Conservation (phyloP, 116 monocot species). For the Iris pallida region DNA sequence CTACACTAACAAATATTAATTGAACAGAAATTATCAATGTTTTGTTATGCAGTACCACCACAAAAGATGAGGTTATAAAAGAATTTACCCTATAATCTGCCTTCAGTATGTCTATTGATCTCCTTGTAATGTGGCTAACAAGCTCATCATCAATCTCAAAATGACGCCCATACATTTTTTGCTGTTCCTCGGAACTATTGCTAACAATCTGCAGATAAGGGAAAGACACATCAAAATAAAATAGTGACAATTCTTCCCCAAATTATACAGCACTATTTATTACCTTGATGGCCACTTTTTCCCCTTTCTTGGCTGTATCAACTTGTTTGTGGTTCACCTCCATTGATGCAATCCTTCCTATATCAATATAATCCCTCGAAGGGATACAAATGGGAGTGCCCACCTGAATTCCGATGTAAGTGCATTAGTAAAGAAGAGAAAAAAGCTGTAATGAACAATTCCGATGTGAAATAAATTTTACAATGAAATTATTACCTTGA, state of each 20-base stretch:
- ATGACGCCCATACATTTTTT: slow-evolving; percentile 95
- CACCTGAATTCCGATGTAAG: slow-evolving; percentile 42
- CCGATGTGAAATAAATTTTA: background rate
- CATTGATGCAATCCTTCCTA: slow-evolving; percentile 82
- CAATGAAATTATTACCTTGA: slow-evolving; percentile 43
- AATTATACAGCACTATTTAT: background rate
- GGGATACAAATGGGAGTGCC: slow-evolving; percentile 97
- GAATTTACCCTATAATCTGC: slow-evolving; percentile 66
- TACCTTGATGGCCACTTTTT: slow-evolving; percentile 98
- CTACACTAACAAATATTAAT: no score
- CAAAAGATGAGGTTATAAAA: background rate
- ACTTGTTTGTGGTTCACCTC: slow-evolving; percentile 96
- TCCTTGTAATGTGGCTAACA: slow-evolving; percentile 87
- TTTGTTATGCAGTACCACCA: no score
- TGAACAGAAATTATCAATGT: no score
- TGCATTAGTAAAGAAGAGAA: background rate
- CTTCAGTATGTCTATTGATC: slow-evolving; percentile 85
- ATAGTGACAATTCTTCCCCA: background rate
- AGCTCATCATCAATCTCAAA: slow-evolving; percentile 98
- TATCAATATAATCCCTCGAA: slow-evolving; percentile 82
- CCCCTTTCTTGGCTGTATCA: slow-evolving; percentile 85
- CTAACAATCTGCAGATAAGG: slow-evolving; percentile 57
- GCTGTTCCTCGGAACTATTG: slow-evolving; percentile 80
- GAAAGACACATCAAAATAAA: background rate
- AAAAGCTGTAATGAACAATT: background rate